phyloP scores from a whole-genome alignment of 208 protist genomes.

The Crithidia fasciculata region DNA sequence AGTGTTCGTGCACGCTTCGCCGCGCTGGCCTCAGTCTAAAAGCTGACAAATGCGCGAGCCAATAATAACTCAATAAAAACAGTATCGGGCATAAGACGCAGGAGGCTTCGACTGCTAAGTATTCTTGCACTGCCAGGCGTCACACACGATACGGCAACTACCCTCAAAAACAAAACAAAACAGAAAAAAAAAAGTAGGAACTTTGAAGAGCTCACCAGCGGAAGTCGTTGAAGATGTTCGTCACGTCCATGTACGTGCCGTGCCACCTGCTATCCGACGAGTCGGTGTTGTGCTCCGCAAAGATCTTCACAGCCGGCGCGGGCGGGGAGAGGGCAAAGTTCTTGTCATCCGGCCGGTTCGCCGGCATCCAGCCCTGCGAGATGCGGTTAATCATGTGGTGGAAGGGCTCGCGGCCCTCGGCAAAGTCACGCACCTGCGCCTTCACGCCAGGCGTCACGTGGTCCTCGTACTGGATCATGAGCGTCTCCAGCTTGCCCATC shows the following conservation, averaged over 20 bases:
- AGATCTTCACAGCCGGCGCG: slow-evolving; percentile 78
- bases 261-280: slow-evolving; percentile 77
- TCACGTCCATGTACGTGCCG: slow-evolving; percentile 85
- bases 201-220: slow-evolving; percentile 60
- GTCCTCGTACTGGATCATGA: slow-evolving; percentile 83
- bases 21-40: too few species aligned
- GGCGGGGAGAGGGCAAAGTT: slow-evolving; percentile 68
- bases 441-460: slow-evolving; percentile 69
- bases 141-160: too few species aligned
- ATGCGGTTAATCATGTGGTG: slow-evolving; percentile 87
- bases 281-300: slow-evolving; percentile 87
- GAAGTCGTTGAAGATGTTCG: slow-evolving; percentile 90
- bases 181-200: neutral
- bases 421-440: slow-evolving; percentile 83
- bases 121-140: too few species aligned
- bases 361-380: slow-evolving; percentile 83
- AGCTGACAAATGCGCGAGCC: too few species aligned
- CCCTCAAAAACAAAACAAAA: neutral
- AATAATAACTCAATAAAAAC: too few species aligned
- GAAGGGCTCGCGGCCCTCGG: slow-evolving; percentile 86
- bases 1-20: too few species aligned
- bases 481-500: slow-evolving; percentile 80
- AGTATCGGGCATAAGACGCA: too few species aligned
- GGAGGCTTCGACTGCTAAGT: too few species aligned
- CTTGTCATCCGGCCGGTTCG: slow-evolving; percentile 85